Percentiles rank a stretch among this genome's conserved stretches.
These are phyloP conservation scores for Tulasnella sp. DNA, from an alignment of 768 basidiomycete species.

Conservation along the genomic window DNA sequence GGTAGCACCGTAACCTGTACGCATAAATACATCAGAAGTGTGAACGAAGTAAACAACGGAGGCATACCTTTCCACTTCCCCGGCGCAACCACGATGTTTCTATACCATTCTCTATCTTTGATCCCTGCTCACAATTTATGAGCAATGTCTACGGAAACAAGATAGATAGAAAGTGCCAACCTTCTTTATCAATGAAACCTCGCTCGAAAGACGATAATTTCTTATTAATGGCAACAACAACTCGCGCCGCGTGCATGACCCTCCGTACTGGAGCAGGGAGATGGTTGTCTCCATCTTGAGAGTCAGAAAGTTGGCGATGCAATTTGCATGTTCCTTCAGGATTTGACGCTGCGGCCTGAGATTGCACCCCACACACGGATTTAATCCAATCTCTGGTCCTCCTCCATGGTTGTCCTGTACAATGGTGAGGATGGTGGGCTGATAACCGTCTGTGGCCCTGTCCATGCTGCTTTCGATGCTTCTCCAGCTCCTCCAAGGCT, in stretches of 20 bases:
- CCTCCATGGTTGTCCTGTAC: slow-evolving; percentile 3
- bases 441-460: neutral
- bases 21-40: neutral
- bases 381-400: slow-evolving; percentile 14
- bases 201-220: slow-evolving; percentile 61
- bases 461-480: slow-evolving; percentile 18
- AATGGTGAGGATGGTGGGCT: neutral
- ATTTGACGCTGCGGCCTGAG: neutral
- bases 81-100: slow-evolving; percentile 72
- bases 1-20: slow-evolving; percentile 63
- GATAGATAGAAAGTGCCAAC: slow-evolving; percentile 55
- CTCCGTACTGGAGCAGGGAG: slow-evolving; percentile 47
- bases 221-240: slow-evolving; percentile 33
- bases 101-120: slow-evolving; percentile 54
- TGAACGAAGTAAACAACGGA: neutral
- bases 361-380: slow-evolving; percentile 11
- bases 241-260: slow-evolving; percentile 30
- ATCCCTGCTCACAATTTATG: slow-evolving; percentile 6
- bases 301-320: neutral
- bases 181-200: slow-evolving; percentile 66
- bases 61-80: slow-evolving; percentile 65
- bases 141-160: neutral
- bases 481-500: slow-evolving; percentile 22
- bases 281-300: slow-evolving; percentile 19
- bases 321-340: neutral